Evolutionary conservation across 164 flowering plant genomes (phyloP).

Genomic region (Protea cynaroides): DNA sequence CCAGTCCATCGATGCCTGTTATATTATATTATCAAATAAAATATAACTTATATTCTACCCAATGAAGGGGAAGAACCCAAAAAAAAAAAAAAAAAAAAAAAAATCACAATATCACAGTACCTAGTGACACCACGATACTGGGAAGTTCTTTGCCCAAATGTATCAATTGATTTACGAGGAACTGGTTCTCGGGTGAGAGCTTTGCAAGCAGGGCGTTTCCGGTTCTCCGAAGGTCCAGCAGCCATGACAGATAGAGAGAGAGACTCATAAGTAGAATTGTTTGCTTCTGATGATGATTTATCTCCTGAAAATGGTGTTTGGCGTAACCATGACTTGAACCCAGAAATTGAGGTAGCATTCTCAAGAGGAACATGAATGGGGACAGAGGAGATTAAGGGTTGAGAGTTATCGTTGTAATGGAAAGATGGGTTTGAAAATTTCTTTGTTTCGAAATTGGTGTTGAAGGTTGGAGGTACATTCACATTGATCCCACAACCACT

Average conservation of each 20-base stretch:
- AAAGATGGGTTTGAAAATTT: slow-evolving; percentile 16
- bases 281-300: slow-evolving; percentile 11
- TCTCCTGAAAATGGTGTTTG: slow-evolving; percentile 26
- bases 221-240: slow-evolving; percentile 16
- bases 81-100: neutral
- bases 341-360: slow-evolving; percentile 38
- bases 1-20: slow-evolving; percentile 88
- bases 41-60: neutral
- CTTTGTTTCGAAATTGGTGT: slow-evolving; percentile 9
- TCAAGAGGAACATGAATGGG: slow-evolving; percentile 22
- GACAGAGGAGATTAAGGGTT: slow-evolving; percentile 15
- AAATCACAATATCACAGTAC: slow-evolving; percentile 20
- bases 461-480: slow-evolving; percentile 35
- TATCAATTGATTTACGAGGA: slow-evolving; percentile 70
- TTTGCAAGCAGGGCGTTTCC: slow-evolving; percentile 36
- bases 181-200: slow-evolving; percentile 33
- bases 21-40: neutral
- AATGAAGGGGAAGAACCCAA: neutral
- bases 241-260: slow-evolving; percentile 37
- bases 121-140: slow-evolving; percentile 92
- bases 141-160: slow-evolving; percentile 90
- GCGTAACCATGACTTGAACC: slow-evolving; percentile 60
- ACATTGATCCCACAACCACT: slow-evolving; percentile 38
- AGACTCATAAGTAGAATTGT: slow-evolving; percentile 19
- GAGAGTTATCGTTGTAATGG: slow-evolving; percentile 11